A percentile compares a stretch with the other conserved stretches of the same genome.
phyloP scores from a whole-genome alignment of 371 early-diverging fungal species.

The Mortierella sp. region DNA sequence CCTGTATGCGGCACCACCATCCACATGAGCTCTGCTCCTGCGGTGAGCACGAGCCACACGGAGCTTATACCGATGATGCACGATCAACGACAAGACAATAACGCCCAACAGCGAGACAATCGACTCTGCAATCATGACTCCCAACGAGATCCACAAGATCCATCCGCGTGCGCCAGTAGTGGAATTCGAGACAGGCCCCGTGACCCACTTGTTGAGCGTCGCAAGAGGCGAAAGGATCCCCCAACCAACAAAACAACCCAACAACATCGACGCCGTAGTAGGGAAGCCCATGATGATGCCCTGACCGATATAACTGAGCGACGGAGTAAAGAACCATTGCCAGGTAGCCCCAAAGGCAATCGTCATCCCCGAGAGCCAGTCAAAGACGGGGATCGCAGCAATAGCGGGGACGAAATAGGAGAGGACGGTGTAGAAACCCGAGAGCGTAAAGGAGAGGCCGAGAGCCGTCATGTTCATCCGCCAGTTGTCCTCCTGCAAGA shows the following conservation, averaged over 20 bases:
- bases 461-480: constrained; percentile 68
- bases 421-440: constrained; percentile 76
- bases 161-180: constrained; percentile 83
- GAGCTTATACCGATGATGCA: constrained; percentile 24
- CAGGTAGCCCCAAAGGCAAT: constrained; percentile 60
- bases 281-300: constrained; percentile 90
- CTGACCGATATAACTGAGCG: constrained; percentile 85
- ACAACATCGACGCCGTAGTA: constrained; percentile 79
- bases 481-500: constrained; percentile 71
- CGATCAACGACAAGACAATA: constrained; percentile 55
- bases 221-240: constrained; percentile 82
- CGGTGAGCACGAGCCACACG: constrained; percentile 13
- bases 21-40: constrained; percentile 20
- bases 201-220: constrained; percentile 80
- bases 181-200: constrained; percentile 80
- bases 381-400: constrained; percentile 75
- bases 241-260: constrained; percentile 86
- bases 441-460: constrained; percentile 68
- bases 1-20: background rate
- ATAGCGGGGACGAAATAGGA: constrained; percentile 76
- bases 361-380: constrained; percentile 63
- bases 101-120: constrained; percentile 75
- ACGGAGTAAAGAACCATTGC: constrained; percentile 86
- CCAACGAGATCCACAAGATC: constrained; percentile 86
- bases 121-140: constrained; percentile 88